These are phyloP conservation scores for Aschersonia sp. DNA, from an alignment of 2,329 filamentous ascomycete genomes.

Conservation along the genomic window DNA sequence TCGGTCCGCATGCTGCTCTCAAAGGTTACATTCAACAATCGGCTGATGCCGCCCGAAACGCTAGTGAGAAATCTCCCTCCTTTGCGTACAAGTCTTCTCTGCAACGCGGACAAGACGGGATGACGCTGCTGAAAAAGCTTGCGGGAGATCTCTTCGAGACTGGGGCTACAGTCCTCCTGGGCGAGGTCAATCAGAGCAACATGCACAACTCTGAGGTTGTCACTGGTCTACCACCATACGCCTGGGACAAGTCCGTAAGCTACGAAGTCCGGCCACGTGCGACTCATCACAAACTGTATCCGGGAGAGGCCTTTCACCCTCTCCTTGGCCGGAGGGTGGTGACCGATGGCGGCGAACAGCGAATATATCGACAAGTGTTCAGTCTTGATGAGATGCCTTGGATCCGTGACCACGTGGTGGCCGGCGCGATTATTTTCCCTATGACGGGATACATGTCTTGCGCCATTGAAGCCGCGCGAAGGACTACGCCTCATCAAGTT, in stretches of 20 bases:
- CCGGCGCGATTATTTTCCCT: conserved; percentile 18
- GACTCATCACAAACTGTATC: conserved; percentile 12
- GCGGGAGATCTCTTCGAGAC: conserved; percentile 25
- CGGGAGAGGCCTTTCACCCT: conserved; percentile 13
- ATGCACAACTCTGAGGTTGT: conserved; percentile 4
- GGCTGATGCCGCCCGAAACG: conserved; percentile 6
- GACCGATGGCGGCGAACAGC: conserved; percentile 10
- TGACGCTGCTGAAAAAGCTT: conserved; percentile 10
- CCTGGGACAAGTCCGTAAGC: conserved; percentile 12
- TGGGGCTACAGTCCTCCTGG: conserved; percentile 24
- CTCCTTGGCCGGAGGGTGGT: conserved; percentile 11
- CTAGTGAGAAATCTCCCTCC: background rate
- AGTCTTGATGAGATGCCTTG: conserved; percentile 16
- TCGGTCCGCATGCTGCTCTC: conserved; percentile 29
- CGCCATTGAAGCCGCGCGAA: conserved; percentile 15
- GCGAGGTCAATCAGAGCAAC: conserved; percentile 21
- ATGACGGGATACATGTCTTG: conserved; percentile 20
- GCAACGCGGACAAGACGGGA: conserved; percentile 4
- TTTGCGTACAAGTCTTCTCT: conserved; percentile 5
- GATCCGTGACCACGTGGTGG: conserved; percentile 19
- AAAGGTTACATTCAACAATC: conserved; percentile 30
- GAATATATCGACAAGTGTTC: conserved; percentile 19
- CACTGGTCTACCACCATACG: conserved; percentile 11
- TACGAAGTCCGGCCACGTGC: conserved; percentile 2
- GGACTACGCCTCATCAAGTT: background rate